phyloP scores from a whole-genome alignment of 768 basidiomycete genomes.

The Lyophyllum semitale region DNA sequence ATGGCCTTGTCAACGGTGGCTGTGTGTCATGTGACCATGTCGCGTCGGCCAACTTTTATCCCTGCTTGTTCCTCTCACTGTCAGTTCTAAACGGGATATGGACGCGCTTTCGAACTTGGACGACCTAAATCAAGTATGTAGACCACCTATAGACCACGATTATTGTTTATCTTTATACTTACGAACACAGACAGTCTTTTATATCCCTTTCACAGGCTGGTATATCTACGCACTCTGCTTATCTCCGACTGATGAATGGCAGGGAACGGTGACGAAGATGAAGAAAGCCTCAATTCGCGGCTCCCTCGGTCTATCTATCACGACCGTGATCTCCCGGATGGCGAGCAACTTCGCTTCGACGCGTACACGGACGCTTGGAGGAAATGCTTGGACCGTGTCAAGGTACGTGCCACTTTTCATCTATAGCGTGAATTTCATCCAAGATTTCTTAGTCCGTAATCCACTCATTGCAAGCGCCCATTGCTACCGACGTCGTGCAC shows the following conservation, averaged over 20 bases:
- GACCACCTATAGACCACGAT: no score
- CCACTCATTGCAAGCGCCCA: constrained; percentile 47
- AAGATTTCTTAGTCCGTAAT: constrained; percentile 35
- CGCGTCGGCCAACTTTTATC: neutral
- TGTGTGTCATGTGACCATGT: no score
- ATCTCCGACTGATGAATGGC: neutral
- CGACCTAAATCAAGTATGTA: constrained; percentile 12
- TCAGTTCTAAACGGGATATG: neutral
- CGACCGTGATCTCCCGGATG: constrained; percentile 16
- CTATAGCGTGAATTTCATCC: constrained; percentile 4
- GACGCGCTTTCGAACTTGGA: constrained; percentile 6
- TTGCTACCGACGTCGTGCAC: constrained; percentile 45
- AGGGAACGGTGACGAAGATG: constrained; percentile 4
- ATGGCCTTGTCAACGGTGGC: no score
- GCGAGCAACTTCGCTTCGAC: constrained; percentile 39
- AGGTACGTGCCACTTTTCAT: constrained; percentile 38
- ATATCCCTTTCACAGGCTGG: constrained; percentile 19
- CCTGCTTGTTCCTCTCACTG: neutral
- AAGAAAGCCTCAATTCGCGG: neutral
- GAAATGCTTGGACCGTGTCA: constrained; percentile 56
- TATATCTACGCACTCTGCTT: neutral
- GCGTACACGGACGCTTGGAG: constrained; percentile 62
- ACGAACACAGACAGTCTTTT: constrained; percentile 13
- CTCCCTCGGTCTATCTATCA: constrained; percentile 3
- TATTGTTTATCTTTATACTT: neutral